These are phyloP conservation scores for Trametes sp. DNA, from an alignment of 1,284 basidiomycete species.

Conservation along the genomic window DNA sequence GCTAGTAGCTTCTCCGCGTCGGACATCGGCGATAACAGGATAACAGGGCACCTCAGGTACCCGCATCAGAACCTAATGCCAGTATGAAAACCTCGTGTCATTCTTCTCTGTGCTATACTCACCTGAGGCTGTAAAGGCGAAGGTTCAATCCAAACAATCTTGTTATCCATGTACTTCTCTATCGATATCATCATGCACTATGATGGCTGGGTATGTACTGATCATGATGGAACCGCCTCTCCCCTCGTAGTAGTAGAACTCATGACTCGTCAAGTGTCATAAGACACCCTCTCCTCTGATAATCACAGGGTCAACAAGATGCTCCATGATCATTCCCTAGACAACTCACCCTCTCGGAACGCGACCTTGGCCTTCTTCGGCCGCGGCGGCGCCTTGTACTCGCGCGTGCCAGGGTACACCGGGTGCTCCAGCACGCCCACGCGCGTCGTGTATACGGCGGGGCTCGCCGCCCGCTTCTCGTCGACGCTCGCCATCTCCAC, in stretches of 20 bases:
- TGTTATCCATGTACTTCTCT: neutral
- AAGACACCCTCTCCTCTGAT: neutral
- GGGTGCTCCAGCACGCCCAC: slow-evolving; percentile 31
- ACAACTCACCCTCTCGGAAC: slow-evolving; percentile 11
- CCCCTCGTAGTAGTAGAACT: neutral
- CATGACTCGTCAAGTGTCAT: neutral
- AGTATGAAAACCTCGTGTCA: no score
- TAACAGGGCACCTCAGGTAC: no score
- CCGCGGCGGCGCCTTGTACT: slow-evolving; percentile 26
- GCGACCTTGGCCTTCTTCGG: slow-evolving; percentile 16
- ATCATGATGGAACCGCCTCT: neutral
- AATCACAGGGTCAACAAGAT: no score
- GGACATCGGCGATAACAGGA: no score
- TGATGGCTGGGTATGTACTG: slow-evolving; percentile 7
- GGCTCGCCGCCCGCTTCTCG: slow-evolving; percentile 15
- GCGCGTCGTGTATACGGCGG: slow-evolving; percentile 23
- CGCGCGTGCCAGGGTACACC: slow-evolving; percentile 28
- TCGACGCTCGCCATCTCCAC: slow-evolving; percentile 22
- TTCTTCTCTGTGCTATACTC: no score
- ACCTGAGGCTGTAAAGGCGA: no score
- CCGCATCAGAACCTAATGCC: no score
- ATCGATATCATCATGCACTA: slow-evolving; percentile 16
- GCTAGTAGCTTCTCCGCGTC: no score
- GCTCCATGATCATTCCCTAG: no score
- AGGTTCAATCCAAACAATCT: neutral